phyloP scores from a whole-genome alignment of 2,329 filamentous ascomycete species.

The Ascochyta lentis region DNA sequence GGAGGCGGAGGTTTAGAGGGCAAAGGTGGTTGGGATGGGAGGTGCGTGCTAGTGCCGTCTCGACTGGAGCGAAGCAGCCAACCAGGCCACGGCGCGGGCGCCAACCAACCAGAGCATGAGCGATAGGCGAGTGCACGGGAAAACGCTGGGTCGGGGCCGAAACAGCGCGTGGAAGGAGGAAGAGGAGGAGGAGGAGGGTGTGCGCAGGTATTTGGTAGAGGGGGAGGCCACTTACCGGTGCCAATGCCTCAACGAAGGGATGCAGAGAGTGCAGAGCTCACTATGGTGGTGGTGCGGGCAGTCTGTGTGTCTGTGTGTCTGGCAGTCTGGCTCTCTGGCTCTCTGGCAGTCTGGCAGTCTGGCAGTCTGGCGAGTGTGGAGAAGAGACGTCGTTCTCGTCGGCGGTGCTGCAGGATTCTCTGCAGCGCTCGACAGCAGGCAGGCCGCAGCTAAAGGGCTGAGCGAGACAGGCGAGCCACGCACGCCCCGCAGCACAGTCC shows the following conservation, averaged over 20 bases:
- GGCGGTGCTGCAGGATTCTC: constrained; percentile 47
- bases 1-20: constrained; percentile 48
- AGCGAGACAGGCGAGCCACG: constrained; percentile 47
- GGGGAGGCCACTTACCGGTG: constrained; percentile 8
- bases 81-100: not conserved
- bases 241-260: constrained; percentile 37
- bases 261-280: constrained; percentile 22
- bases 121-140: constrained; percentile 50
- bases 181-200: not conserved
- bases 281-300: constrained; percentile 6
- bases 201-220: not conserved
- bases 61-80: constrained; percentile 19
- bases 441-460: constrained; percentile 51
- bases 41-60: constrained; percentile 44
- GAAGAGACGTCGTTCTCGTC: constrained; percentile 42
- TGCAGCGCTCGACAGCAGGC: constrained; percentile 48
- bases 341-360: constrained; percentile 22
- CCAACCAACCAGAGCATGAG: constrained; percentile 41
- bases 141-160: constrained; percentile 36
- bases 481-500: constrained; percentile 44
- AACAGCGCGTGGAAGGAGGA: constrained; percentile 11
- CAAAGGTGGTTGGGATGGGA: constrained; percentile 53
- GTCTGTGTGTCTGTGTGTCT: not conserved
- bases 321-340: constrained; percentile 7
- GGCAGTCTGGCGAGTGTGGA: constrained; percentile 30